These are phyloP conservation scores for Boletus sensibilis DNA, from an alignment of 768 basidiomycete species.

Conservation along the genomic window DNA sequence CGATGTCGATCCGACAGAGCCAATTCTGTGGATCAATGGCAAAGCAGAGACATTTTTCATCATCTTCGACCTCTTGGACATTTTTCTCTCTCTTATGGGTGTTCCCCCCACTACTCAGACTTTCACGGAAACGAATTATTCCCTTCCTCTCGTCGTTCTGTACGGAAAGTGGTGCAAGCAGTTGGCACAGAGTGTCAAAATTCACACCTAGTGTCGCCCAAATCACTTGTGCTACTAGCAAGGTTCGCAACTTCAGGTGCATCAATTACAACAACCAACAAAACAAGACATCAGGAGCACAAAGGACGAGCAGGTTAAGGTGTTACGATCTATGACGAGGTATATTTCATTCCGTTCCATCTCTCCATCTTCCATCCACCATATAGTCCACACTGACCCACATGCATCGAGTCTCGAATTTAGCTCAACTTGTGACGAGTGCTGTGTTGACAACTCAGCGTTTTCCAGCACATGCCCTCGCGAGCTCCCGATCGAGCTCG, in stretches of 20 bases:
- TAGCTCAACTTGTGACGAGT: background rate
- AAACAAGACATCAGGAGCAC: background rate
- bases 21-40: too few species aligned
- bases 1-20: too few species aligned
- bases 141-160: too few species aligned
- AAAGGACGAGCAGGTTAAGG: background rate
- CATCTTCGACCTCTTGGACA: too few species aligned
- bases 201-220: too few species aligned
- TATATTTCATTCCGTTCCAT: background rate
- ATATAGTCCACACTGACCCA: background rate
- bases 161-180: too few species aligned
- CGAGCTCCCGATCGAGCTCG: conserved; percentile 84
- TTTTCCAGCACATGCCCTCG: conserved; percentile 56
- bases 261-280: background rate
- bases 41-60: too few species aligned
- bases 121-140: too few species aligned
- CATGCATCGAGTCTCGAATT: background rate
- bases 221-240: too few species aligned
- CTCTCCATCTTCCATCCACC: background rate
- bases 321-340: background rate
- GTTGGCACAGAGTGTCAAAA: too few species aligned
- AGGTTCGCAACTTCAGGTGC: background rate
- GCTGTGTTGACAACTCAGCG: conserved; percentile 15
- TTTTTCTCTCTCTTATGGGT: too few species aligned
- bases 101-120: too few species aligned